Evolutionary conservation across 345 rosid genomes (phyloP).

Genomic region (Salix caprea): DNA sequence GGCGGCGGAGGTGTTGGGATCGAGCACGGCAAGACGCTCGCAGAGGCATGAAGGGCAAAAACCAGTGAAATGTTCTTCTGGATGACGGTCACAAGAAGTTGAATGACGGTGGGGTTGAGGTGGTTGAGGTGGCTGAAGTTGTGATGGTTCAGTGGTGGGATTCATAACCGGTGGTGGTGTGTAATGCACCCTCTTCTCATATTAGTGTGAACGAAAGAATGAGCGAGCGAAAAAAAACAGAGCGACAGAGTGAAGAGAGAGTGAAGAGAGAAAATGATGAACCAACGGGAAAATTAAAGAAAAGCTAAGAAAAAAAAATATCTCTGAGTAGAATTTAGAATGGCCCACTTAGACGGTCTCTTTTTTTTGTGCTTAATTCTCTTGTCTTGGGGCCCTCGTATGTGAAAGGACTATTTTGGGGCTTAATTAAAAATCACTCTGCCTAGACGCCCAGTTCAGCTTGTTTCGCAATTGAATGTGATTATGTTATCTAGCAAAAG

Average conservation of each 20-base stretch:
- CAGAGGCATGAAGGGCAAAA: constrained; percentile 97
- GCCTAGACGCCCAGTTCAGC: neutral
- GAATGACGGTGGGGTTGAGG: constrained; percentile 86
- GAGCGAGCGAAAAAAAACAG: neutral
- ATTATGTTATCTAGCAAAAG: neutral
- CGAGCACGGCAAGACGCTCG: constrained; percentile 82
- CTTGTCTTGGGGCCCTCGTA: constrained; percentile 27
- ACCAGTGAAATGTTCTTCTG: constrained; percentile 81
- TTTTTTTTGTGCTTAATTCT: constrained; percentile 4
- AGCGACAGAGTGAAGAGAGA: constrained; percentile 51
- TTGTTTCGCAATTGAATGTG: neutral
- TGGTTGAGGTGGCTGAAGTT: constrained; percentile 61
- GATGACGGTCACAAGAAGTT: constrained; percentile 84
- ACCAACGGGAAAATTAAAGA: constrained; percentile 16
- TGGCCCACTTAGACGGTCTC: constrained; percentile 14
- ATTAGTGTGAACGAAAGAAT: constrained; percentile 13
- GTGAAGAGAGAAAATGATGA: constrained; percentile 16
- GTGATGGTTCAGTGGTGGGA: constrained; percentile 60
- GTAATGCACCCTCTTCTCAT: constrained; percentile 59
- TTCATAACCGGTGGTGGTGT: constrained; percentile 71
- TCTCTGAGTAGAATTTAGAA: constrained; percentile 12
- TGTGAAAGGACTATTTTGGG: constrained; percentile 19
- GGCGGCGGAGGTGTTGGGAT: constrained; percentile 40
- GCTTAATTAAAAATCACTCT: neutral
- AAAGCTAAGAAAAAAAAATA: constrained; percentile 20